Evolutionary conservation across 1,284 basidiomycete genomes (phyloP), one percentile per base, ranked within the genome.

Genomic region (Sporisorium reilianum): DNA sequence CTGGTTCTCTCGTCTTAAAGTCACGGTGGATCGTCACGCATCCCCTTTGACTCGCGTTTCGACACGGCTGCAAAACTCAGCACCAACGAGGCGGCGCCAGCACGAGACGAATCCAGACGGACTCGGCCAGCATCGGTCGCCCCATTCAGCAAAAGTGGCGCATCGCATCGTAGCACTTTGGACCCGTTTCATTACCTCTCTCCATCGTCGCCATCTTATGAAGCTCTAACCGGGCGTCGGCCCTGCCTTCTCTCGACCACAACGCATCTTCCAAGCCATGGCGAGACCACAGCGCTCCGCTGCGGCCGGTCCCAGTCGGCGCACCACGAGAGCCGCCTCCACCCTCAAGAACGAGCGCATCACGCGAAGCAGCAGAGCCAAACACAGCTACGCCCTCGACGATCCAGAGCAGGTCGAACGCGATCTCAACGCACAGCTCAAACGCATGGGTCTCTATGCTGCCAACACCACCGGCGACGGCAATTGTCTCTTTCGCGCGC

Each of bases 401-500:
- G 82, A 84, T 44, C 81, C 80, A 1, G 77, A 77, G 30, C 74
- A 81, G 30, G 68, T 64, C 16, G 83, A 84, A 44, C 70, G 66
- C 57, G 70, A 80, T 32, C 75, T 84, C 48, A 76, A 72, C 28
- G 62, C 67, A 1, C 83, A 83, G 65, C 75, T 84, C 48, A 72
- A 70, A 34, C 60, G 54, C 12, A 82, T 83, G 79, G 77, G 79
- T 18, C 64, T 84, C 8, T 84, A 84, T 48, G 83, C 83, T 32
- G 79, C 80, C 44, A 77, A 82, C 56, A 84, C 81, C 25, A 75
- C 75, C 9, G 83, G 83, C 30, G 82, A 84, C 58, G 82, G 82
- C 54, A 84, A 84, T 57, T 84, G 82, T 51, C 74, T 84, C 46
- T 84, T 84, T 49, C 75, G 82, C 18, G 86, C 86, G 0, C 79